Evolutionary conservation across 805 yeast species (phyloP).

Genomic region (Saturnispora dispora): DNA sequence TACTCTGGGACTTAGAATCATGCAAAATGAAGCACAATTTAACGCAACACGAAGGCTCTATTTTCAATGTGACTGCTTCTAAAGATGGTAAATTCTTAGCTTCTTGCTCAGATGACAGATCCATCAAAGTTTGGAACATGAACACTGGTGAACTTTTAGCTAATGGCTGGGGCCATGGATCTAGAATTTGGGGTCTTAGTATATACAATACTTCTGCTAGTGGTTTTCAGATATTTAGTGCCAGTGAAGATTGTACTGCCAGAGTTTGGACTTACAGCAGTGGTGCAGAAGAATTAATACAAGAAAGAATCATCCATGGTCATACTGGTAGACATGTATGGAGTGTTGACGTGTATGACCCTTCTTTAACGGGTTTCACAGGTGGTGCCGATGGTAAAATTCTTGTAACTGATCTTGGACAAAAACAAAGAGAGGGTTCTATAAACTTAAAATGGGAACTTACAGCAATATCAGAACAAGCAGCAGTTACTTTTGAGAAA

Average conservation of each 20-base stretch:
- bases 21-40: conserved; percentile 42
- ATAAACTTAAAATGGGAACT: conserved; percentile 24
- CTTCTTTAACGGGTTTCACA: conserved; percentile 49
- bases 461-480: conserved; percentile 25
- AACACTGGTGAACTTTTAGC: conserved; percentile 49
- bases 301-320: conserved; percentile 46
- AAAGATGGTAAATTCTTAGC: conserved; percentile 44
- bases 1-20: conserved; percentile 58
- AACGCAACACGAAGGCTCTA: conserved; percentile 82
- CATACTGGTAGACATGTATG: conserved; percentile 85
- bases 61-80: conserved; percentile 69
- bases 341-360: conserved; percentile 55
- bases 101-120: conserved; percentile 91
- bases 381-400: conserved; percentile 94
- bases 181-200: conserved; percentile 81
- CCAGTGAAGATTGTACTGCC: conserved; percentile 81
- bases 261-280: conserved; percentile 57
- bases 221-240: conserved; percentile 41
- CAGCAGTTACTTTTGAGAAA: conserved; percentile 25
- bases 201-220: conserved; percentile 34
- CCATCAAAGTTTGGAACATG: conserved; percentile 69
- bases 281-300: conserved; percentile 29
- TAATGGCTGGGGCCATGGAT: conserved; percentile 94
- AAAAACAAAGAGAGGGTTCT: conserved; percentile 25
- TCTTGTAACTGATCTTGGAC: conserved; percentile 47